phyloP scores from a whole-genome alignment of 2,329 filamentous ascomycete species.

The Diaporthe vaccinii region DNA sequence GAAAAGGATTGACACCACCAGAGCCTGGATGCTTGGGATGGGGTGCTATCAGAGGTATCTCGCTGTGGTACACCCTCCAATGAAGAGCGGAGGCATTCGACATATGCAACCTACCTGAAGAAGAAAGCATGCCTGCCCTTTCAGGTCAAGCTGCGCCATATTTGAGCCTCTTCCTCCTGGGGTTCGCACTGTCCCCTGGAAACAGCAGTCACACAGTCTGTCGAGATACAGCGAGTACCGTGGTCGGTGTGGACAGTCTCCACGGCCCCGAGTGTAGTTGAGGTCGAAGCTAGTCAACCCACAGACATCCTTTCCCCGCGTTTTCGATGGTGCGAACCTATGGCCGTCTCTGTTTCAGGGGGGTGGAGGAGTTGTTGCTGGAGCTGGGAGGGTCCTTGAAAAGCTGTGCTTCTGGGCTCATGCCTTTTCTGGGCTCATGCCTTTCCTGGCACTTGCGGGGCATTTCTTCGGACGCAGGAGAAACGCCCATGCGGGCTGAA shows the following conservation, averaged over 20 bases:
- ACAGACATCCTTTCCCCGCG: conserved; percentile 34
- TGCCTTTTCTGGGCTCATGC: conserved; percentile 2
- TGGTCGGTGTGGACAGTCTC: conserved; percentile 1
- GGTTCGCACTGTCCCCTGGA: conserved; percentile 37
- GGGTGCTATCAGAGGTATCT: not conserved
- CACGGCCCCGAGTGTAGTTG: not conserved
- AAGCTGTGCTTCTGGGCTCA: conserved; percentile 2
- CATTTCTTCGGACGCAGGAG: conserved; percentile 18
- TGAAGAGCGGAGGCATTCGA: not conserved
- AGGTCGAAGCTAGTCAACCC: conserved; percentile 11
- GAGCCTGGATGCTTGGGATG: not conserved
- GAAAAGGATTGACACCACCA: not conserved
- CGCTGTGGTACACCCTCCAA: not conserved
- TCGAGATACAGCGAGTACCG: not conserved
- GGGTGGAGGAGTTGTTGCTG: not conserved
- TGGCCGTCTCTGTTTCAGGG: conserved; percentile 27
- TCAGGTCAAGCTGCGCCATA: conserved; percentile 24
- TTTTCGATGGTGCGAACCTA: conserved; percentile 14
- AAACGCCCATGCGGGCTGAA: conserved; percentile 25
- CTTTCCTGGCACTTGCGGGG: not conserved
- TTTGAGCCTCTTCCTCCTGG: conserved; percentile 8
- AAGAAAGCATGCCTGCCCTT: conserved; percentile 36
- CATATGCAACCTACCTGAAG: conserved; percentile 30
- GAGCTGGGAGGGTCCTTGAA: conserved; percentile 13
- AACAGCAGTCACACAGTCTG: not conserved